Base-by-base conservation (phyloP, 2,329 filamentous ascomycete species). In the Madurella mycetomatis region DNA sequence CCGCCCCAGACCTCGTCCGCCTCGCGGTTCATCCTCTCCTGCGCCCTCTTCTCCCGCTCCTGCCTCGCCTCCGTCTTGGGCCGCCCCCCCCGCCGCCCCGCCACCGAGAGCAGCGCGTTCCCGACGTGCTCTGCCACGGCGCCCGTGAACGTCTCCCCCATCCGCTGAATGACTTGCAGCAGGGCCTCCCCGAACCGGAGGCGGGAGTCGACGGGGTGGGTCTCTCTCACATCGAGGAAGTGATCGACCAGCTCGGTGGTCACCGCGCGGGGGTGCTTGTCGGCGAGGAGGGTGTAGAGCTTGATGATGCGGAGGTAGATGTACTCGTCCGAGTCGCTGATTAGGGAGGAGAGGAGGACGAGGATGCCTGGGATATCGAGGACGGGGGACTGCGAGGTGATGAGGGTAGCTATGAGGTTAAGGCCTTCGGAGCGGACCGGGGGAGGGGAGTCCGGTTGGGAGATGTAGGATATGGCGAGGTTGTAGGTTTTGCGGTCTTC, bases 171-270 rank as follows among this genome's bases (percentile, higher is more conserved):
- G 0, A 86, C 80, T 61, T 84, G 82, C 2, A 84, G 63, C 18
- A 88, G 69, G 0, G 84, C 82, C 66, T 91, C 87, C 47, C 86
- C 87, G 58, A 89, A 80, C 9, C 86, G 77, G 0, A 90, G 74
- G 1, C 87, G 79, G 1, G 80, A 76, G 65, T 90, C 86, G 0
- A 87, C 78, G 0, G 73, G 66, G 5, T 72, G 69, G n/a, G 72
- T 73, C 65, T 89, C 85, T 45, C 75, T 72, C 0, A 79, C 65
- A 63, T 91, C 87, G 16, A 87, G 69, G 60, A 90, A 90, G 41
- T 82, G 78, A 19, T 88, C 85, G 0, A 86, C 70, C 0, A 90
- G 70, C 61, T 88, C 85, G 18, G 74, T 76, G 3, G 80, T 72
- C 0, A 84, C 83, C 0, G 85, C 79, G 41, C 77, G 80, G 0